A percentile compares a stretch with the other conserved stretches of the same genome.
phyloP scores from a whole-genome alignment of 1,139 yeast genomes.

The Lodderomyces elongisporus region DNA sequence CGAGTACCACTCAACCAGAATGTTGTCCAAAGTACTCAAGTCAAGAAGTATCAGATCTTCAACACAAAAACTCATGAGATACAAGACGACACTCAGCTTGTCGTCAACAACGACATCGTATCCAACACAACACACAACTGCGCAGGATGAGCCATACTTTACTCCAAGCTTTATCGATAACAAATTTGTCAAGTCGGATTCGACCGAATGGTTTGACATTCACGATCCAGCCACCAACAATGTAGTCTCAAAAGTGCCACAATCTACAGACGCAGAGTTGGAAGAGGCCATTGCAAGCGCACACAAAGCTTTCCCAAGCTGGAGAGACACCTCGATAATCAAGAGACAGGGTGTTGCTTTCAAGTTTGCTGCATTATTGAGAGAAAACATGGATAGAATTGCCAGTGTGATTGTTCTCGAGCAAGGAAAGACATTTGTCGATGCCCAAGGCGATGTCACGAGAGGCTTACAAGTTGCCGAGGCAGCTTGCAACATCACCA shows the following conservation, averaged over 20 bases:
- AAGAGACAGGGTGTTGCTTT: slow-evolving; percentile 74
- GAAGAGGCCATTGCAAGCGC: slow-evolving; percentile 66
- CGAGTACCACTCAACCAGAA: too few species aligned
- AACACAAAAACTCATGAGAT: slow-evolving; percentile 12
- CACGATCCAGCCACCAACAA: slow-evolving; percentile 74
- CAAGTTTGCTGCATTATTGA: slow-evolving; percentile 62
- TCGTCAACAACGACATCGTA: slow-evolving; percentile 28
- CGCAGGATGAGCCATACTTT: slow-evolving; percentile 36
- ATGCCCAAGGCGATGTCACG: slow-evolving; percentile 75
- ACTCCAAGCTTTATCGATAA: slow-evolving; percentile 60
- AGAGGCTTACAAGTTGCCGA: slow-evolving; percentile 83
- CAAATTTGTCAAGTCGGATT: slow-evolving; percentile 50
- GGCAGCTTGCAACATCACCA: slow-evolving; percentile 57
- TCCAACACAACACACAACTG: slow-evolving; percentile 47
- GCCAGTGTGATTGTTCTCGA: slow-evolving; percentile 72
- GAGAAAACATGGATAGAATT: slow-evolving; percentile 64
- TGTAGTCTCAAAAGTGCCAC: slow-evolving; percentile 68
- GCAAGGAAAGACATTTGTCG: slow-evolving; percentile 77
- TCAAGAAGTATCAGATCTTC: slow-evolving; percentile 6
- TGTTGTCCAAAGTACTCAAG: slow-evolving; percentile 13
- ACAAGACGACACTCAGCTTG: slow-evolving; percentile 20
- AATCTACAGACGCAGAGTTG: slow-evolving; percentile 62
- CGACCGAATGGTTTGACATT: slow-evolving; percentile 63
- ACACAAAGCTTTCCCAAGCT: slow-evolving; percentile 52
- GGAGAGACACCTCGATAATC: slow-evolving; percentile 58